Base-by-base conservation (phyloP, 2,329 filamentous ascomycete genomes). In the Trichoderma hamatum region DNA sequence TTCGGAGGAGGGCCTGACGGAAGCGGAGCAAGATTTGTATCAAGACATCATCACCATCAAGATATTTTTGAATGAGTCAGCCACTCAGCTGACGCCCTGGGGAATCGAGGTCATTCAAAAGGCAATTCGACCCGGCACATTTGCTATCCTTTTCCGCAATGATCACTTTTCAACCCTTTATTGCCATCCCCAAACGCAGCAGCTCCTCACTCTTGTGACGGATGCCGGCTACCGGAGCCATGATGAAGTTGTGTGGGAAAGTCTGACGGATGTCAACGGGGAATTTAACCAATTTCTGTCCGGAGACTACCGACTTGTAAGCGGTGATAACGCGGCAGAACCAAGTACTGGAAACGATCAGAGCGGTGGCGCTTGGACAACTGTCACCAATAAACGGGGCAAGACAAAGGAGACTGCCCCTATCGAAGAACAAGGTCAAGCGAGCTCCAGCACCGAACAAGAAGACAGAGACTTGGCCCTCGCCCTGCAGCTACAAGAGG, bases 141-240 rank as follows among this genome's bases (percentile, higher is more conserved):
- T 97, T 71, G 93, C 93, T 0, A 98, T 99, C 61, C 81, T 99
- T 1, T 99, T 99, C 82, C 89, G 96, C 30, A 99, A 99, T 75
- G 95, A 99, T 76, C 96, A 99, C 78, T 99, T 99, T 76, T 94
- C 93, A 52, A 98, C 95, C 0, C 80, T 99, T 0, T 97, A 97
- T 80, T 93, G 94, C 70, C 93, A 98, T 74, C 93, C 95, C 0
- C 83, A 89, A 55, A 93, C 90, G 0, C 84, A 88, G 51, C 86
- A 92, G 72, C 84, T 98, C 1, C 87, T 95, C 72, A 93, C 92
- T 0, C 82, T 99, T 3, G 94, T 99, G 16, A 98, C 96, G 0
- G 96, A 99, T 77, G 92, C 93, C 30, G 96, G 96, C 0, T 99
- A 97, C 76, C 90, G 91, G 13, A 87, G 85, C 11, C 93, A 97